phyloP scores from a whole-genome alignment of 805 yeast genomes.

The Candida nanaspora region DNA sequence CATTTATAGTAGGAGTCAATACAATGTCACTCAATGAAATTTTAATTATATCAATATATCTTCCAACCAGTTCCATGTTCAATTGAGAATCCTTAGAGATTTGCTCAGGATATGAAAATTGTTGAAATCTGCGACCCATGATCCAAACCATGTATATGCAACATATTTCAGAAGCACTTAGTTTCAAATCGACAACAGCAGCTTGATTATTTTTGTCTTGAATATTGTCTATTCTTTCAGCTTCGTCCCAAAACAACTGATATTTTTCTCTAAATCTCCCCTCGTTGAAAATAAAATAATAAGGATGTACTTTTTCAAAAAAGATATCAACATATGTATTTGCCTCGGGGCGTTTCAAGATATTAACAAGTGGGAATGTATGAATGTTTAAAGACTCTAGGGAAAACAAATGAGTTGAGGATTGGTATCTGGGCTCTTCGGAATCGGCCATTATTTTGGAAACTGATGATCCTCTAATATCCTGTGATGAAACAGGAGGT shows the following conservation, averaged over 20 bases:
- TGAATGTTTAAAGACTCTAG: slow-evolving; percentile 23
- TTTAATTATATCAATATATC: slow-evolving; percentile 34
- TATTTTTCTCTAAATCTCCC: slow-evolving; percentile 26
- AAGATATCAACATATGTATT: slow-evolving; percentile 30
- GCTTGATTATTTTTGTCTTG: background rate
- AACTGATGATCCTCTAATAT: slow-evolving; percentile 25
- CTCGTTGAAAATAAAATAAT: slow-evolving; percentile 34
- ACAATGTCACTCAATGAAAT: slow-evolving; percentile 35
- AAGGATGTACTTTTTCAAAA: slow-evolving; percentile 37
- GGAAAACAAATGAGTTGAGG: slow-evolving; percentile 26
- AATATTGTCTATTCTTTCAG: slow-evolving; percentile 2
- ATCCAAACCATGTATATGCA: slow-evolving; percentile 42
- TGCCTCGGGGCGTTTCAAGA: slow-evolving; percentile 28
- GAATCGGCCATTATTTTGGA: slow-evolving; percentile 26
- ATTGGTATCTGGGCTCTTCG: slow-evolving; percentile 26
- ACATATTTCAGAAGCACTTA: slow-evolving; percentile 31
- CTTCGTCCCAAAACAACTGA: slow-evolving; percentile 32
- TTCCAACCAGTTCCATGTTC: slow-evolving; percentile 20
- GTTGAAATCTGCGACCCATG: slow-evolving; percentile 28
- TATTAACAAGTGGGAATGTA: slow-evolving; percentile 32
- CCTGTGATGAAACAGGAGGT: slow-evolving; percentile 29
- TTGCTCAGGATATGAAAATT: slow-evolving; percentile 18
- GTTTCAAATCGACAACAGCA: slow-evolving; percentile 7
- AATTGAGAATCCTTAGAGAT: slow-evolving; percentile 11
- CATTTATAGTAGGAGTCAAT: slow-evolving; percentile 35